Evolutionary conservation across 148 eudicot genomes (phyloP).

Genomic region (Cornus controversa): DNA sequence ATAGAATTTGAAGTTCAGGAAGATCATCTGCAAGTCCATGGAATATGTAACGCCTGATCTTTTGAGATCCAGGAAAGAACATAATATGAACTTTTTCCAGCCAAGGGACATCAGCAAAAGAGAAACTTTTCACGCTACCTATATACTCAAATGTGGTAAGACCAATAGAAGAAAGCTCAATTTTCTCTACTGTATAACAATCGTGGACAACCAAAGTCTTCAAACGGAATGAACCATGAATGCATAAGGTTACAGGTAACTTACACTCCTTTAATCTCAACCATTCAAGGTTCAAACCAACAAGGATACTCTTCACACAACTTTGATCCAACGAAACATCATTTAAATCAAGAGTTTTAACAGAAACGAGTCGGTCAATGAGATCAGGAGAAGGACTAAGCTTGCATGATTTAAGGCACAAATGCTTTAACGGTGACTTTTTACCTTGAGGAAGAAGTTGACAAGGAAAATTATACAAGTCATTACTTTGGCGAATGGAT

Average conservation of each 20-base stretch:
- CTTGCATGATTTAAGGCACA: conserved; percentile 13
- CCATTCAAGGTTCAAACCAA: conserved; percentile 20
- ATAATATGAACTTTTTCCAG: conserved; percentile 15
- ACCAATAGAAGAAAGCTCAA: conserved; percentile 10
- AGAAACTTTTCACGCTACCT: neutral
- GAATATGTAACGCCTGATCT: conserved; percentile 1
- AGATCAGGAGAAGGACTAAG: conserved; percentile 15
- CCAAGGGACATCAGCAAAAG: conserved; percentile 11
- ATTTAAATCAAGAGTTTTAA: conserved; percentile 8
- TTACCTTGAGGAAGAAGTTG: conserved; percentile 6
- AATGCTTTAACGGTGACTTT: conserved; percentile 12
- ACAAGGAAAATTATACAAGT: conserved; percentile 8
- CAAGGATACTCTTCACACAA: conserved; percentile 7
- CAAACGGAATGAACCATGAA: conserved; percentile 10
- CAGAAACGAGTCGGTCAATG: neutral
- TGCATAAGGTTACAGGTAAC: conserved; percentile 9
- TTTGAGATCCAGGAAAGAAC: neutral
- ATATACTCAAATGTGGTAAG: conserved; percentile 16
- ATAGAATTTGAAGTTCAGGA: conserved; percentile 12
- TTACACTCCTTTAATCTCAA: conserved; percentile 7
- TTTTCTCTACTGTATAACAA: conserved; percentile 8
- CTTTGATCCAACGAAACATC: conserved; percentile 1
- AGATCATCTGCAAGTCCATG: conserved; percentile 11
- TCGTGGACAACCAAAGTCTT: conserved; percentile 6
- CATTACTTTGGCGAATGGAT: neutral